Evolutionary conservation across 345 rosid species (phyloP).

Genomic region (Lumnitzera racemosa): DNA sequence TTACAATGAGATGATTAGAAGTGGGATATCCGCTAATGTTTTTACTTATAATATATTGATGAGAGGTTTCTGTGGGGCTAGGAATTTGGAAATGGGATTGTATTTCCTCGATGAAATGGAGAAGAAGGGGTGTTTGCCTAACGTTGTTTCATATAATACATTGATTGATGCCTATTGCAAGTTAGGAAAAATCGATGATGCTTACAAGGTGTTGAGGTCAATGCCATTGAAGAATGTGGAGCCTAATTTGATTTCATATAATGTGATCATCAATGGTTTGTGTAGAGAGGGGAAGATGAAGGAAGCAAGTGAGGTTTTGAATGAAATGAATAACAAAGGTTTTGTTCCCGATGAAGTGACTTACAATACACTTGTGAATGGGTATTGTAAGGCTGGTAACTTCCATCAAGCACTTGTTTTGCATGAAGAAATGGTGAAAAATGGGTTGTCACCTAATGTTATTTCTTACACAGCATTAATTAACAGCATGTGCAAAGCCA

Average conservation of each 20-base stretch:
- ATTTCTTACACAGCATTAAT: constrained; percentile 80
- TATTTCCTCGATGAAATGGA: constrained; percentile 53
- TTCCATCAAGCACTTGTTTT: constrained; percentile 78
- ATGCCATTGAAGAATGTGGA: constrained; percentile 63
- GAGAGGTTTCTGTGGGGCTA: constrained; percentile 66
- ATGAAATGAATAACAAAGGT: constrained; percentile 55
- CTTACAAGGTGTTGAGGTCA: constrained; percentile 37
- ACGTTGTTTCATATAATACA: constrained; percentile 82
- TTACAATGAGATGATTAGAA: constrained; percentile 45
- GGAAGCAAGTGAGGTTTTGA: constrained; percentile 46
- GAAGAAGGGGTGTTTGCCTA: constrained; percentile 54
- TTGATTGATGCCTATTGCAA: constrained; percentile 67
- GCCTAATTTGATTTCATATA: constrained; percentile 73
- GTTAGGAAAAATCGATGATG: constrained; percentile 50
- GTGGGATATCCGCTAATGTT: constrained; percentile 67
- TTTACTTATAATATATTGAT: constrained; percentile 77
- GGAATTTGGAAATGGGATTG: constrained; percentile 63
- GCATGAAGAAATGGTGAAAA: constrained; percentile 63
- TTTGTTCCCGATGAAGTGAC: constrained; percentile 66
- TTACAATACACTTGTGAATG: constrained; percentile 74
- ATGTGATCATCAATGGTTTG: constrained; percentile 67
- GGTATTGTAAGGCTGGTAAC: constrained; percentile 71
- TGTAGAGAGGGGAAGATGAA: constrained; percentile 72
- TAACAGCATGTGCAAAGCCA: constrained; percentile 71
- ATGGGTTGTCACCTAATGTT: constrained; percentile 75